These are phyloP conservation scores for Mallotus japonicus DNA, from an alignment of 441 rosid genomes.

Conservation along the genomic window DNA sequence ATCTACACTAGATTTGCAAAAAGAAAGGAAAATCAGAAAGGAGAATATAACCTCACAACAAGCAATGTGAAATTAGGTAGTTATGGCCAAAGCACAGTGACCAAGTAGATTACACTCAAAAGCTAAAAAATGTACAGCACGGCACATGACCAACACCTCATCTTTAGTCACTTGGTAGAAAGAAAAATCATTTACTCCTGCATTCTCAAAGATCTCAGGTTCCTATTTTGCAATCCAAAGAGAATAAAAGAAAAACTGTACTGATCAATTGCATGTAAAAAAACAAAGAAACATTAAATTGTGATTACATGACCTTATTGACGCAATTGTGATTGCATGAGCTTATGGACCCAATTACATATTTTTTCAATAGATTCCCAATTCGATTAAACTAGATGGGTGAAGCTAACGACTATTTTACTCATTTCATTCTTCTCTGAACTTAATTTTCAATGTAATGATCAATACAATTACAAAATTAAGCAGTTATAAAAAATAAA, in stretches of 20 bases:
- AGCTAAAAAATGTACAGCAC: neutral
- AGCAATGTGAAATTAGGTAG: constrained; percentile 13
- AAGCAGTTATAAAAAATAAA: no score
- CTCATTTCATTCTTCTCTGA: no score
- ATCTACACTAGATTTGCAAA: constrained; percentile 71
- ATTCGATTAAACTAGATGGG: no score
- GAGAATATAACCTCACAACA: neutral
- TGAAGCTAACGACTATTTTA: no score
- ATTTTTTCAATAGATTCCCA: no score
- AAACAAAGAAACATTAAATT: no score
- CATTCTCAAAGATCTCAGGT: neutral
- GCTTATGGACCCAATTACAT: neutral
- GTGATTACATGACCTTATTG: neutral
- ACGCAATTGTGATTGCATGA: neutral
- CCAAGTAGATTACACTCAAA: neutral
- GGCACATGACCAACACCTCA: neutral
- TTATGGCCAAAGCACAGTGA: neutral
- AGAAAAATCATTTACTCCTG: neutral
- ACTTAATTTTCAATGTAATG: no score
- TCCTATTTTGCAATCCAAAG: neutral
- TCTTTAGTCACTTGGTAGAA: neutral
- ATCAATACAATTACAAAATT: no score
- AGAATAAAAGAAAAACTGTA: neutral
- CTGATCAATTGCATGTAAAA: neutral
- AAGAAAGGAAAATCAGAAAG: constrained; percentile 1